A percentile compares a stretch with the other conserved stretches of the same genome.
Conservation (phyloP, 164 flowering plant species). For the Euptelea pleiosperma region DNA sequence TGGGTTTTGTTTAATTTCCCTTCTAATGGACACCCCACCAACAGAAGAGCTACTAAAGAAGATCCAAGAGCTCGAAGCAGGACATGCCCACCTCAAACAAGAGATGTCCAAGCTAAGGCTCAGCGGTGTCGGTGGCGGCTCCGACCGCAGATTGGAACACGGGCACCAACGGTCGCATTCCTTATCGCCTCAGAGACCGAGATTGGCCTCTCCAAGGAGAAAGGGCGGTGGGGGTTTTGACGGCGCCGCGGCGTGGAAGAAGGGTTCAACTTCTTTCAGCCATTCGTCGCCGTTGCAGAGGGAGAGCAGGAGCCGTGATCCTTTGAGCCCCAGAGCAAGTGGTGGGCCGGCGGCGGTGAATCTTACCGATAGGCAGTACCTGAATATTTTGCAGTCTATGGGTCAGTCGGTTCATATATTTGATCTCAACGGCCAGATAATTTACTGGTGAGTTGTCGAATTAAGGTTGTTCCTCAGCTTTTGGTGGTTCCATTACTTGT, state of each 20-base stretch:
- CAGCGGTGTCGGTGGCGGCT: slow-evolving; percentile 8
- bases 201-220: slow-evolving; percentile 25
- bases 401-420: slow-evolving; percentile 88
- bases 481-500: not conserved
- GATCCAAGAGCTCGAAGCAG: slow-evolving; percentile 78
- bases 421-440: slow-evolving; percentile 51
- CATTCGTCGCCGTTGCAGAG: slow-evolving; percentile 86
- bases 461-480: not conserved
- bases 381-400: slow-evolving; percentile 86
- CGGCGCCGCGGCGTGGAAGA: slow-evolving; percentile 35
- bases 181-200: slow-evolving; percentile 61
- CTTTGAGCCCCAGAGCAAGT: slow-evolving; percentile 14
- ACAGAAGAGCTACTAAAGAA: slow-evolving; percentile 74
- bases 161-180: slow-evolving; percentile 65
- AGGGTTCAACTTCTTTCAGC: slow-evolving; percentile 49
- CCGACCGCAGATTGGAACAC: slow-evolving; percentile 16
- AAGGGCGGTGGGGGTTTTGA: slow-evolving; percentile 22
- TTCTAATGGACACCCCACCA: slow-evolving; percentile 44
- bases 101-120: slow-evolving; percentile 71
- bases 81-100: slow-evolving; percentile 63
- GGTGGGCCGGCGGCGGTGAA: slow-evolving; percentile 42
- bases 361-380: slow-evolving; percentile 63
- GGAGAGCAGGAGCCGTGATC: slow-evolving; percentile 50
- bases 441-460: slow-evolving; percentile 65
- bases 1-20: not conserved